These are phyloP conservation scores for Exophiala bonariae DNA, from an alignment of 2,329 filamentous ascomycete species.

Conservation along the genomic window DNA sequence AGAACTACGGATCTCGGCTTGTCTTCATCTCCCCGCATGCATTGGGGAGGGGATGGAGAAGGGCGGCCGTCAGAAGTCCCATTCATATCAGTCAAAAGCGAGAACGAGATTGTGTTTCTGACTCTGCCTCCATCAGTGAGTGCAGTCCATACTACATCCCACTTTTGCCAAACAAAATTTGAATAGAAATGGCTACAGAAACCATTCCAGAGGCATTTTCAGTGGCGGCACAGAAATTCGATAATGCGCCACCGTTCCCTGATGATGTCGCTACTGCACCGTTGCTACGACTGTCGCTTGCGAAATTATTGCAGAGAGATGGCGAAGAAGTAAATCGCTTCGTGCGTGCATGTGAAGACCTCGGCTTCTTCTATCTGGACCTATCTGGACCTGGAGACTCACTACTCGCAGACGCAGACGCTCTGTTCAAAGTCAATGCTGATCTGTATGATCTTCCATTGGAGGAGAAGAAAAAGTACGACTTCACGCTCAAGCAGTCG, in stretches of 20 bases:
- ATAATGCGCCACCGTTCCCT: constrained; percentile 40
- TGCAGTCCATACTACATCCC: too few species aligned
- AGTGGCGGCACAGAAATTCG: constrained; percentile 16
- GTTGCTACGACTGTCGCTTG: constrained; percentile 43
- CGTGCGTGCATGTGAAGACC: constrained; percentile 43
- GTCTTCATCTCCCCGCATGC: constrained; percentile 10
- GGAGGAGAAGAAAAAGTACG: constrained; percentile 56
- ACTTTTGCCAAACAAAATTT: neutral
- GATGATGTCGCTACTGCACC: constrained; percentile 44
- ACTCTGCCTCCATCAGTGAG: too few species aligned
- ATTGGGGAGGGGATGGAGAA: constrained; percentile 17
- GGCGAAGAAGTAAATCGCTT: constrained; percentile 36
- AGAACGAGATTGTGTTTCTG: too few species aligned
- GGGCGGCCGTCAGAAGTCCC: neutral
- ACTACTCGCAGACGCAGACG: constrained; percentile 45
- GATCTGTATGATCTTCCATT: constrained; percentile 49
- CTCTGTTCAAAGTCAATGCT: constrained; percentile 48
- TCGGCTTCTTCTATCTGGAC: constrained; percentile 61
- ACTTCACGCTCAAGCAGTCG: constrained; percentile 49
- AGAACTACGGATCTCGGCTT: too few species aligned
- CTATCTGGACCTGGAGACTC: constrained; percentile 41
- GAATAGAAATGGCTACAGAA: constrained; percentile 17
- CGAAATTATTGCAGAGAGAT: constrained; percentile 39
- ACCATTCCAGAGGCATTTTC: constrained; percentile 16
- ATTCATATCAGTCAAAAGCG: too few species aligned